These are phyloP conservation scores for Rhytidhysteron rufulum DNA, from an alignment of 2,329 filamentous ascomycete species.

Conservation along the genomic window DNA sequence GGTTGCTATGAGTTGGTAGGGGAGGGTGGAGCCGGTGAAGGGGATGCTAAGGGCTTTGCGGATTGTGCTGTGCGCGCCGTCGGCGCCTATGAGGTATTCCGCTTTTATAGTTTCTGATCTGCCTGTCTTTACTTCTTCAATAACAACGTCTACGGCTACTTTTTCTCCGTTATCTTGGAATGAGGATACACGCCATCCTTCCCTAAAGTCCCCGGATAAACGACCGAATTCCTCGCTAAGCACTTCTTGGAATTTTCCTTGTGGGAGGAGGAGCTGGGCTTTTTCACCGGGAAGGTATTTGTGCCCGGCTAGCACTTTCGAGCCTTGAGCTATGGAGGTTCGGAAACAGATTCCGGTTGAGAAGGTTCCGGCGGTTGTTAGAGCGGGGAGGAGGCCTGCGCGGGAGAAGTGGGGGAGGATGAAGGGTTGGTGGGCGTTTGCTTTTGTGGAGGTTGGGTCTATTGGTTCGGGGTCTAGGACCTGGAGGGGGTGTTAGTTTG, in stretches of 20 bases:
- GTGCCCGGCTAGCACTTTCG: constrained; percentile 22
- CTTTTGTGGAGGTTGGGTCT: constrained; percentile 32
- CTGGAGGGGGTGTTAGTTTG: constrained; percentile 1
- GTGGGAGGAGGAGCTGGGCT: constrained; percentile 24
- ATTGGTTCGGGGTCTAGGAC: constrained; percentile 23
- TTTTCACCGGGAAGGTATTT: constrained; percentile 20
- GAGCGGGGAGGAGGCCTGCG: constrained; percentile 33
- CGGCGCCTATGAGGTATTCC: constrained; percentile 26
- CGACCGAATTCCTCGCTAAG: constrained; percentile 16
- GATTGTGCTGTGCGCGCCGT: constrained; percentile 20
- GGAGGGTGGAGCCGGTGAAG: constrained; percentile 33
- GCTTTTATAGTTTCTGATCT: constrained; percentile 17
- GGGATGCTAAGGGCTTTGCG: constrained; percentile 14
- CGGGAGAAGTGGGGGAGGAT: constrained; percentile 37
- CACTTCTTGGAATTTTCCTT: constrained; percentile 28
- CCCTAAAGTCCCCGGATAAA: constrained; percentile 12
- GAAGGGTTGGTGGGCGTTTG: constrained; percentile 41
- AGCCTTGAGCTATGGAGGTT: constrained; percentile 5
- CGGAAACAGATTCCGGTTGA: constrained; percentile 26
- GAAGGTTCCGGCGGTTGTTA: constrained; percentile 23
- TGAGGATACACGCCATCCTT: constrained; percentile 16
- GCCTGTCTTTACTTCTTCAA: neutral
- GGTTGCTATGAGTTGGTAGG: constrained; percentile 35
- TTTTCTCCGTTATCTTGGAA: constrained; percentile 8
- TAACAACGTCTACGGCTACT: constrained; percentile 10